Evolutionary conservation across 2,329 filamentous ascomycete species (phyloP).

Genomic region (Aschersonia sp.): DNA sequence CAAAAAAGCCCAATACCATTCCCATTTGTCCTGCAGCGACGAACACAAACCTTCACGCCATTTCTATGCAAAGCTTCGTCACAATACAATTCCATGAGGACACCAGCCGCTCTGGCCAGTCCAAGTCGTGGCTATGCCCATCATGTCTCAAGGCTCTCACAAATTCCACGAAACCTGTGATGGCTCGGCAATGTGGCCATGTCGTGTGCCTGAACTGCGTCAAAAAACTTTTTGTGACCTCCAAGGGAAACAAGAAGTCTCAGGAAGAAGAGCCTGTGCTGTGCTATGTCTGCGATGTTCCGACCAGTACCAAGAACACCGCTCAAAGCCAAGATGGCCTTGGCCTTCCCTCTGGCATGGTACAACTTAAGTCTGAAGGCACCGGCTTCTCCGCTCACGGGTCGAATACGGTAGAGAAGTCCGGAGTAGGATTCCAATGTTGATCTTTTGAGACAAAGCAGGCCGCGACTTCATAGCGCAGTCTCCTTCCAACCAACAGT

Average conservation of each 20-base stretch:
- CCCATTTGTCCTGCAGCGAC: conserved; percentile 67
- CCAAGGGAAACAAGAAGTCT: conserved; percentile 18
- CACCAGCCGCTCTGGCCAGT: conserved; percentile 29
- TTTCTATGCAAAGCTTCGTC: conserved; percentile 67
- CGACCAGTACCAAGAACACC: conserved; percentile 42
- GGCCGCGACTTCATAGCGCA: not conserved
- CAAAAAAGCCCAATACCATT: conserved; percentile 48
- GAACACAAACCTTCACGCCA: conserved; percentile 50
- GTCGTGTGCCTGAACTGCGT: conserved; percentile 79
- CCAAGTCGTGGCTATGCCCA: conserved; percentile 49
- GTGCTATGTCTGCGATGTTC: conserved; percentile 80
- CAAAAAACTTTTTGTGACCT: conserved; percentile 62
- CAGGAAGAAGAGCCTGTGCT: conserved; percentile 29
- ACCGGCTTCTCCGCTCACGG: conserved; percentile 90
- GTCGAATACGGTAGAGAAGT: conserved; percentile 64
- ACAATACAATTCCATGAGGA: conserved; percentile 66
- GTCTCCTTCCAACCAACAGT: not conserved
- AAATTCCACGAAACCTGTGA: conserved; percentile 68
- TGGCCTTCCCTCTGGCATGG: conserved; percentile 53
- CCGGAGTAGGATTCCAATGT: conserved; percentile 71
- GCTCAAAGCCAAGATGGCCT: conserved; percentile 31
- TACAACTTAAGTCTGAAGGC: conserved; percentile 71
- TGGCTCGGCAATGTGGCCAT: conserved; percentile 82
- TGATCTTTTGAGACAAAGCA: conserved; percentile 17
- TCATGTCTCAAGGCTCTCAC: conserved; percentile 71